Evolutionary conservation across 225 moss, liverwort and hornwort genomes (phyloP).

Genomic region (Physcomitrellopsis africana): DNA sequence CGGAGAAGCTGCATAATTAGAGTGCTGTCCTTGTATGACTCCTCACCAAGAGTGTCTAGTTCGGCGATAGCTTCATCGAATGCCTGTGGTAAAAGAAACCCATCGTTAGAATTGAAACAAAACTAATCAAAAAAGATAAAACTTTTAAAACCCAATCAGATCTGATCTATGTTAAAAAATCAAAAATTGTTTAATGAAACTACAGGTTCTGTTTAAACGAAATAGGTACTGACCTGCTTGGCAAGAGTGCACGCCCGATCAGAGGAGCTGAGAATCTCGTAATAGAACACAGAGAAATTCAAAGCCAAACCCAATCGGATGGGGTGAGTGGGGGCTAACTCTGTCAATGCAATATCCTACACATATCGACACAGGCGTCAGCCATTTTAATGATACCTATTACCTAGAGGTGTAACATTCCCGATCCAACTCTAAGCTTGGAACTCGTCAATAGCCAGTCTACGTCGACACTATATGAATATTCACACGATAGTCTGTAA

Average conservation of each 20-base stretch:
- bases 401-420: too few relatives aligned
- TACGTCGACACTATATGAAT: too few relatives aligned
- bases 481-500: too few relatives aligned
- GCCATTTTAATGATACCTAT: background rate
- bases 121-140: too few relatives aligned
- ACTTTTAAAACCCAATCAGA: too few relatives aligned
- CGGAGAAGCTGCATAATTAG: slow-evolving; percentile 68
- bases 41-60: slow-evolving; percentile 61
- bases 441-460: too few relatives aligned
- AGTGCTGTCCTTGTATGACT: slow-evolving; percentile 67
- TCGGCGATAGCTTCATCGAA: slow-evolving; percentile 68
- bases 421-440: too few relatives aligned
- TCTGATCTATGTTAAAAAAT: too few relatives aligned
- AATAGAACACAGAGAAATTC: slow-evolving; percentile 48
- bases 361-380: background rate
- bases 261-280: slow-evolving; percentile 43
- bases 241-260: slow-evolving; percentile 49
- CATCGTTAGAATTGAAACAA: too few relatives aligned
- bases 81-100: slow-evolving; percentile 29
- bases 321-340: slow-evolving; percentile 46
- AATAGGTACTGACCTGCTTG: slow-evolving; percentile 35
- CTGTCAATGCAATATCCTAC: slow-evolving; percentile 45
- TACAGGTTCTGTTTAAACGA: too few relatives aligned
- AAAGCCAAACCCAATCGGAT: slow-evolving; percentile 48
- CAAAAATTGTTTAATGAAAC: too few relatives aligned